Evolutionary conservation across 2,329 filamentous ascomycete species (phyloP).

Genomic region (Trichoderma sp.): DNA sequence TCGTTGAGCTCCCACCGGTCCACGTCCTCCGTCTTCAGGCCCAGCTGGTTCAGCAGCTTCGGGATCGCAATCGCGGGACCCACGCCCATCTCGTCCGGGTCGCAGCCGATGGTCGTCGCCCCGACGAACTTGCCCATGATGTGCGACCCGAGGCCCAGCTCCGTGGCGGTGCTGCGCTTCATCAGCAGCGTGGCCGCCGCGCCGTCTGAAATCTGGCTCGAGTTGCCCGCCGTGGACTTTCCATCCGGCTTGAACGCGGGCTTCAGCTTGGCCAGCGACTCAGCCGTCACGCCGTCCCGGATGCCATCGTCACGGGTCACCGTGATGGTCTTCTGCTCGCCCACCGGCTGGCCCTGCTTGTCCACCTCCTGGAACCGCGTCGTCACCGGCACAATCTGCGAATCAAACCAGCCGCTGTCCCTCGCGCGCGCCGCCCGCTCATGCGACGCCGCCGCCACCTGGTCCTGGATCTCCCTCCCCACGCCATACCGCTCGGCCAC

Average conservation of each 20-base stretch:
- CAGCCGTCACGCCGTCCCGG: conserved; percentile 65
- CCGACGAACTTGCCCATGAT: conserved; percentile 86
- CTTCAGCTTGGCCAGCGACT: conserved; percentile 78
- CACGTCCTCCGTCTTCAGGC: conserved; percentile 69
- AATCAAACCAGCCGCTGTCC: conserved; percentile 69
- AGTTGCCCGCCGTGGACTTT: conserved; percentile 83
- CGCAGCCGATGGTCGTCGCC: conserved; percentile 75
- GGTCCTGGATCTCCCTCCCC: conserved; percentile 76
- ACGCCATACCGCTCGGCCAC: conserved; percentile 79
- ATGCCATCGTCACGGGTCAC: conserved; percentile 85
- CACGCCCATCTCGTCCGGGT: conserved; percentile 91
- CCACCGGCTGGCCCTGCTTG: conserved; percentile 61
- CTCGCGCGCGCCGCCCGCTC: conserved; percentile 72
- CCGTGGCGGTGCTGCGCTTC: conserved; percentile 76
- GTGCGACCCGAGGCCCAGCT: conserved; percentile 67
- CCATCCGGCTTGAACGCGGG: conserved; percentile 80
- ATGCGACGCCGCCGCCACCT: conserved; percentile 77
- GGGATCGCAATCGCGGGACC: conserved; percentile 87
- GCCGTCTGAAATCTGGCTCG: conserved; percentile 83
- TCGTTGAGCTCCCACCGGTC: conserved; percentile 94
- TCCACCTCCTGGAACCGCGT: conserved; percentile 69
- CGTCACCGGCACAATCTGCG: conserved; percentile 78
- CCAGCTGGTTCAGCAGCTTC: conserved; percentile 71
- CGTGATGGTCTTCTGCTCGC: conserved; percentile 60
- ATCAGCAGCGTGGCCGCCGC: conserved; percentile 84